Base-by-base conservation (phyloP, 1,284 basidiomycete genomes). In the Irpex lacteus region DNA sequence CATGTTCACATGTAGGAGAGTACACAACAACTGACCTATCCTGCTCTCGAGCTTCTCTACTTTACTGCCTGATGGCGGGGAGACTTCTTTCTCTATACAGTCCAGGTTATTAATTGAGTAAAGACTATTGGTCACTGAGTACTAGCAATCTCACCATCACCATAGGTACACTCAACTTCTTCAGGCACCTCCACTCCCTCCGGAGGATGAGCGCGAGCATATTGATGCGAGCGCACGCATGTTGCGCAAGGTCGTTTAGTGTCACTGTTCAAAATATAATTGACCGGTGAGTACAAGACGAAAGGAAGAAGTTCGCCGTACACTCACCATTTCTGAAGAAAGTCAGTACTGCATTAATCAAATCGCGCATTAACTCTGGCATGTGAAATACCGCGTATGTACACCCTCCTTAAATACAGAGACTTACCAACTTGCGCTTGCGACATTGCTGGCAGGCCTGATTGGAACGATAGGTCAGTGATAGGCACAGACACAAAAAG, bases 391-490 rank as follows among this genome's bases (percentile, higher is more conserved):
- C 49, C 4, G 57, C 32, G 26, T 26, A 18, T 15, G 11, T 5
- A 8, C 21, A 49, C 9, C 21, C 34, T 9, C 53, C 21, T 21
- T 18, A 50, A 9, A 32, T 15, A 3, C 8, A 9, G 19, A 38
- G 15, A 60, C 63, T 37, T 21, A 65, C 63, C 36, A 65, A 44
- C 34, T 65, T 65, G 40, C 63, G 63, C 32, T 65, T 65, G 5
- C 63, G 54, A 37, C 63, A 65, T 32, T 65, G 63, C 15, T 65
- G 63, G 52, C 63, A 65, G 4, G 63, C 63, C 63, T 65, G 59
- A 38, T 13, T 15, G 15, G n/a, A 1, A 44, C 32, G 40, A 19
- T 9, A 19, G 3, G 9, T 32, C 26, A 56, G 54, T 34, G 13
- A 18, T 6, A 56, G 26, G 26, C 21, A 32, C 34, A 34, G 32